These are phyloP conservation scores for Hygrophila difformis DNA, from an alignment of 257 asterid species.

Conservation along the genomic window DNA sequence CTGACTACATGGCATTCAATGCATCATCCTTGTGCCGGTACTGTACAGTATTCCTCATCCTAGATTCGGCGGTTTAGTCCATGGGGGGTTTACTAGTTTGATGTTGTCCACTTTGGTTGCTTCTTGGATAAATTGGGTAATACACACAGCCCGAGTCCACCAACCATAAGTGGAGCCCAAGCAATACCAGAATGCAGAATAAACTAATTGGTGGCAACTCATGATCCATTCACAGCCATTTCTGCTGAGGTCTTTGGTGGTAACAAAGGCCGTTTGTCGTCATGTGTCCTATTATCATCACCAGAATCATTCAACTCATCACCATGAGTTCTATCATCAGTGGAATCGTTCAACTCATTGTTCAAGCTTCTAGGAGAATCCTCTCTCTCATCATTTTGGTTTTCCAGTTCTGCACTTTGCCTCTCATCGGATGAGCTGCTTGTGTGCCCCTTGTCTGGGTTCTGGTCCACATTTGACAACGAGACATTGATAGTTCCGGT, in stretches of 20 bases:
- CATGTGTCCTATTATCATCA: slow-evolving; percentile 34
- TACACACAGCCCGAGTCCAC: slow-evolving; percentile 9
- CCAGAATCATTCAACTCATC: slow-evolving; percentile 45
- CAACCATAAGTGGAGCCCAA: slow-evolving; percentile 6
- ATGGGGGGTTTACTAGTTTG: slow-evolving; percentile 23
- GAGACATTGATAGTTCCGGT: slow-evolving; percentile 22
- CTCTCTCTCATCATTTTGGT: slow-evolving; percentile 26
- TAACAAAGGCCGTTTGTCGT: slow-evolving; percentile 42
- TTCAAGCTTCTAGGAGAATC: slow-evolving; percentile 30
- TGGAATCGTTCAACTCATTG: slow-evolving; percentile 33
- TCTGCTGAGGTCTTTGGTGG: slow-evolving; percentile 68
- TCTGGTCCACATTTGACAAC: slow-evolving; percentile 23
- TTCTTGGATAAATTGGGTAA: slow-evolving; percentile 8
- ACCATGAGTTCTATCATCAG: slow-evolving; percentile 35
- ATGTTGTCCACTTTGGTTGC: slow-evolving; percentile 12
- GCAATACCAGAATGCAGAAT: slow-evolving; percentile 13
- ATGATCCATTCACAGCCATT: slow-evolving; percentile 85
- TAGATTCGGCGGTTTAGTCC: slow-evolving; percentile 27
- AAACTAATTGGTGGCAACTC: slow-evolving; percentile 14
- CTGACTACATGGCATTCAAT: slow-evolving; percentile 22
- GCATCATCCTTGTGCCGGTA: slow-evolving; percentile 35
- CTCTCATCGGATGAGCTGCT: slow-evolving; percentile 17
- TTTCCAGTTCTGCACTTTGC: slow-evolving; percentile 25
- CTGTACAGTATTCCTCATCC: slow-evolving; percentile 77
- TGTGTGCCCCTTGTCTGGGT: slow-evolving; percentile 20